These are phyloP conservation scores for Paramecium sonneborni DNA, from an alignment of 73 alveolate species.

Conservation along the genomic window DNA sequence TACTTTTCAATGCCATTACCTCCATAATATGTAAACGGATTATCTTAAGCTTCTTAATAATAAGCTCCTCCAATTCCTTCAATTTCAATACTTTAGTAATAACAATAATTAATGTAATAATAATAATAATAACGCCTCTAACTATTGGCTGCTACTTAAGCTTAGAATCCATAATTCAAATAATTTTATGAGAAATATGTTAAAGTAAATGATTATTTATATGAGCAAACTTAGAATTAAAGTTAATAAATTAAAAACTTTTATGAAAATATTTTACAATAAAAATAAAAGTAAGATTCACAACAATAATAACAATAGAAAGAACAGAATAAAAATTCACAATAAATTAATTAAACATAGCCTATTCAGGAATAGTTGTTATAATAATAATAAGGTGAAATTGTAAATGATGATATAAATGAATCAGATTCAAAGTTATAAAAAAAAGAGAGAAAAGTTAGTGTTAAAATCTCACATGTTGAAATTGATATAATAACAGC, in stretches of 20 bases:
- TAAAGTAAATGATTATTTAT: background rate
- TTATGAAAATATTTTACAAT: background rate
- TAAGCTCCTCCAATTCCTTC: background rate
- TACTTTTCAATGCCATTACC: background rate
- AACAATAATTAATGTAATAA: background rate
- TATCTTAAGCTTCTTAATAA: background rate
- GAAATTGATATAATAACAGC: conserved; percentile 13
- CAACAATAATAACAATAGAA: background rate
- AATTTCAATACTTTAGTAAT: background rate
- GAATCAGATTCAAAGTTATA: background rate
- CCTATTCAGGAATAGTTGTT: background rate
- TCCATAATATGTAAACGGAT: background rate
- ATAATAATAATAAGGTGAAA: background rate
- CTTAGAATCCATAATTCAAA: background rate
- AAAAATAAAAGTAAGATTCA: background rate
- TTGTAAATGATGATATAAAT: background rate
- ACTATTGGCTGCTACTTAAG: background rate
- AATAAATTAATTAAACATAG: too few relatives aligned
- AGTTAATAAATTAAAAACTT: background rate
- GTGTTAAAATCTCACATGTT: conserved; percentile 37
- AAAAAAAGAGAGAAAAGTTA: conserved; percentile 2
- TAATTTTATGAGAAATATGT: background rate
- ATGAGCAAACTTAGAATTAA: background rate
- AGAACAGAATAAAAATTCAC: background rate
- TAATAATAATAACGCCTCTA: background rate